Evolutionary conservation across 2,329 filamentous ascomycete species (phyloP), one percentile per base, ranked within the genome.

Genomic region (Alternaria burnsii): DNA sequence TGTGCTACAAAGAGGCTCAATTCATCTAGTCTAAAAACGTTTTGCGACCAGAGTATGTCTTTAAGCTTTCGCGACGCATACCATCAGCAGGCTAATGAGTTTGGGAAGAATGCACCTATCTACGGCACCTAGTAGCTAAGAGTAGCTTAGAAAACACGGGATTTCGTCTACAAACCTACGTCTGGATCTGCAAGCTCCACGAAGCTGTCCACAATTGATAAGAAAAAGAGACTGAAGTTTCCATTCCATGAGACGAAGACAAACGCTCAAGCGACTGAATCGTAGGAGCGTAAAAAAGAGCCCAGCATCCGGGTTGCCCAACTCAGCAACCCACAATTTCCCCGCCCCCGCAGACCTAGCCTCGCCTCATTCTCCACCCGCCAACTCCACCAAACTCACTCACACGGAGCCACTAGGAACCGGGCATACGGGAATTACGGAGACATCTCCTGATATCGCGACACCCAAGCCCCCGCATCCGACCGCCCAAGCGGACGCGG

Each of bases 311-410:
- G 56, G 51, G 43, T 48, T 59, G 30, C 56, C 43, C n/a, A 55
- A 55, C 28, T 28, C 28, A 50, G 51, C 22, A 59, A 36, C 26
- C 56, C 56, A 52, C 46, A 36, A 57, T 57, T 57, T 52, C 87
- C 63, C 86, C 83, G 41, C 88, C 66, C 65, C 66, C 67, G 61
- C 65, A 66, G 66, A 67, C 28, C 38, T 40, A 59, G 51, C 43
- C 24, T 41, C 34, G 28, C 36, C 36, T 12, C 51, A 30, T 34
- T 22, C 22, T 14, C 64, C 65, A 61, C 52, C 53, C 47, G 47
- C 38, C 24, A 20, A 47, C 60, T 62, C 38, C 52, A 41, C 53
- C 36, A 18, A 55, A 48, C 22, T 28, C 22, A 55, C 40, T 16
- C 26, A 22, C 32, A 55, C 50, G 32, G 36, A 16, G n/a, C 42